Evolutionary conservation across 2,329 filamentous ascomycete genomes (phyloP).

Genomic region (Pseudocercospora ulei): DNA sequence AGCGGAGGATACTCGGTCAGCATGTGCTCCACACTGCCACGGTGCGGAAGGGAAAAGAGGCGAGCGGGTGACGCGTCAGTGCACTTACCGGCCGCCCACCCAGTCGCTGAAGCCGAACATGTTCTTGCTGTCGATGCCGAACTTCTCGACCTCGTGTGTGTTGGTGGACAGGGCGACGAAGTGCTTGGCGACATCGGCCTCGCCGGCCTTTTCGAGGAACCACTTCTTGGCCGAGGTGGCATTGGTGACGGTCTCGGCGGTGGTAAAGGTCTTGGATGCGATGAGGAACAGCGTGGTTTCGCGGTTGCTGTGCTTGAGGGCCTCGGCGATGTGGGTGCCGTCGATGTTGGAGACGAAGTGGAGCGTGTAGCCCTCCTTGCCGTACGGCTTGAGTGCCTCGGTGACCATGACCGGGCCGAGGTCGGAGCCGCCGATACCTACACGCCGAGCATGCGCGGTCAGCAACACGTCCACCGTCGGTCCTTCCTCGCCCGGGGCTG

Average conservation of each 20-base stretch:
- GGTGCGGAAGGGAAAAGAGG: too few species aligned
- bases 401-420: slow-evolving; percentile 98
- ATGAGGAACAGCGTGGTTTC: slow-evolving; percentile 98
- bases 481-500: too few species aligned
- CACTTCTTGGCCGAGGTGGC: slow-evolving; percentile 93
- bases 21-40: too few species aligned
- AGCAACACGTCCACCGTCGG: too few species aligned
- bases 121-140: slow-evolving; percentile 96
- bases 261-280: slow-evolving; percentile 98
- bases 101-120: slow-evolving; percentile 99
- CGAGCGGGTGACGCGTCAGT: too few species aligned
- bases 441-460: too few species aligned
- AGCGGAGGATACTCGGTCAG: too few species aligned
- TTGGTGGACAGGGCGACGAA: slow-evolving; percentile 98
- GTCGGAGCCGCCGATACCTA: slow-evolving; percentile 95
- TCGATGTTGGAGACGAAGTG: slow-evolving; percentile 99
- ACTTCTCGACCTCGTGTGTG: slow-evolving; percentile 89
- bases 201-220: slow-evolving; percentile 80
- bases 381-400: slow-evolving; percentile 92
- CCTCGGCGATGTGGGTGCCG: slow-evolving; percentile 93
- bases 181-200: slow-evolving; percentile 78
- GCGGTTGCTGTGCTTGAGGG: slow-evolving; percentile 75
- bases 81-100: slow-evolving; percentile 96
- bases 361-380: slow-evolving; percentile 71
- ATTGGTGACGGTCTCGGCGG: slow-evolving; percentile 92